Conservation (phyloP, 202 grass and related monocot species). For the Carex arenaria region DNA sequence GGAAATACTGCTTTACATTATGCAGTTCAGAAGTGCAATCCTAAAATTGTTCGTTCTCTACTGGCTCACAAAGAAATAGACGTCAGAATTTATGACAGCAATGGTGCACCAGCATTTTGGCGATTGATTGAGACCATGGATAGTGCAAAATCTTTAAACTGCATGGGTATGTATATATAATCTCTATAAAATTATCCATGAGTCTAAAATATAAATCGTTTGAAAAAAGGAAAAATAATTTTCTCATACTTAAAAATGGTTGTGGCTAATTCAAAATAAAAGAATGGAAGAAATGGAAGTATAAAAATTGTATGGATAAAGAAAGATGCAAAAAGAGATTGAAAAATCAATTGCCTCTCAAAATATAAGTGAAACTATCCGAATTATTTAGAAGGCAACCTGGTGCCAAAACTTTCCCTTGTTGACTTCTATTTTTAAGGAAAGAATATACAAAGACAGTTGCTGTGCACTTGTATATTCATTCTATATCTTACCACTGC, state of each 20-base stretch:
- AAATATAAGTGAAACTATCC: too few relatives aligned
- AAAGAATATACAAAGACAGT: too few relatives aligned
- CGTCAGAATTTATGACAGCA: not conserved
- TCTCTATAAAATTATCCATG: not conserved
- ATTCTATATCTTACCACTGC: too few relatives aligned
- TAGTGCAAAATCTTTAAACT: constrained; percentile 31
- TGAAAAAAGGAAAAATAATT: too few relatives aligned
- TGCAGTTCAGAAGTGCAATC: constrained; percentile 11
- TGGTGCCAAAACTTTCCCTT: too few relatives aligned
- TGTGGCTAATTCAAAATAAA: not conserved
- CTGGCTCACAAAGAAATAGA: not conserved
- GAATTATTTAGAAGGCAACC: too few relatives aligned
- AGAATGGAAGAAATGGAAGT: too few relatives aligned
- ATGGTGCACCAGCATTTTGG: not conserved
- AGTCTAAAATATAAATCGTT: not conserved
- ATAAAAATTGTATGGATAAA: too few relatives aligned
- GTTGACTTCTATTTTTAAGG: too few relatives aligned
- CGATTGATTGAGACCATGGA: not conserved
- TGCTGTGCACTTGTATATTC: too few relatives aligned
- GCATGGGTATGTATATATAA: constrained; percentile 38
- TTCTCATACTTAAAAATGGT: not conserved
- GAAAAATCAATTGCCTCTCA: too few relatives aligned
- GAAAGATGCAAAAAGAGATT: too few relatives aligned
- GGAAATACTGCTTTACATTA: constrained; percentile 25
- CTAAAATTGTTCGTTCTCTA: constrained; percentile 18